A percentile compares a stretch with the other conserved stretches of the same genome.
phyloP scores from a whole-genome alignment of 768 basidiomycete species.

The Kwoniella dejecticola region DNA sequence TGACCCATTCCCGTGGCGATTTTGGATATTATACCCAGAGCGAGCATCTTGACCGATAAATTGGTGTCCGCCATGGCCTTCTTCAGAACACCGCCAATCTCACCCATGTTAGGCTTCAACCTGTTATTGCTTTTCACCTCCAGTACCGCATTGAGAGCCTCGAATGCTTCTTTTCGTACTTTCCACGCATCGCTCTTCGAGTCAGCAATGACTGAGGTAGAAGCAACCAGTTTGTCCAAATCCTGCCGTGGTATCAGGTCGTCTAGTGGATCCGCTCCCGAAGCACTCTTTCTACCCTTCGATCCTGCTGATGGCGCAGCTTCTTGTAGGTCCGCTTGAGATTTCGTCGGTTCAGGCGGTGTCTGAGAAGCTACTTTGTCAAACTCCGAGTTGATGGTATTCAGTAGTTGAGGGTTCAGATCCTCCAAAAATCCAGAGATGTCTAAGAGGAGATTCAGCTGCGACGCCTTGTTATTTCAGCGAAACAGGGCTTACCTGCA shows the following conservation, averaged over 20 bases:
- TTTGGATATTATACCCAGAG: constrained; percentile 84
- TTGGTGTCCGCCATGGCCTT: constrained; percentile 87
- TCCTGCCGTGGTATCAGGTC: constrained; percentile 95
- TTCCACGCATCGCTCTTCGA: constrained; percentile 96
- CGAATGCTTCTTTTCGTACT: constrained; percentile 90
- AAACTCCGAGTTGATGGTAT: constrained; percentile 87
- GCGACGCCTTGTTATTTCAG: neutral
- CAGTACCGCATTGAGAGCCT: constrained; percentile 74
- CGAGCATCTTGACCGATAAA: constrained; percentile 85
- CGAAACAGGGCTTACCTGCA: constrained; percentile 62
- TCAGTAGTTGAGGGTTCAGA: constrained; percentile 86
- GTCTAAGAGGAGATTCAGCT: constrained; percentile 59
- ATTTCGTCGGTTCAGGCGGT: constrained; percentile 75
- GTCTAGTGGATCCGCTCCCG: constrained; percentile 72
- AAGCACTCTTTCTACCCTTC: constrained; percentile 49
- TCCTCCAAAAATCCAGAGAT: constrained; percentile 92
- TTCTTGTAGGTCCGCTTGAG: constrained; percentile 68
- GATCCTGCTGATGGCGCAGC: constrained; percentile 60
- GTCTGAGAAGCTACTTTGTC: constrained; percentile 81
- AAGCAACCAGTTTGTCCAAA: constrained; percentile 78
- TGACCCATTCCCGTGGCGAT: constrained; percentile 94
- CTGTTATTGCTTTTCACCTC: constrained; percentile 92
- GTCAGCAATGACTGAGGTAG: constrained; percentile 77
- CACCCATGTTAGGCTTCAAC: constrained; percentile 86
- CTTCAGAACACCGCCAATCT: constrained; percentile 86